These are phyloP conservation scores for Entelexis sorbosivorans DNA, from an alignment of 1,139 yeast species.

Conservation along the genomic window DNA sequence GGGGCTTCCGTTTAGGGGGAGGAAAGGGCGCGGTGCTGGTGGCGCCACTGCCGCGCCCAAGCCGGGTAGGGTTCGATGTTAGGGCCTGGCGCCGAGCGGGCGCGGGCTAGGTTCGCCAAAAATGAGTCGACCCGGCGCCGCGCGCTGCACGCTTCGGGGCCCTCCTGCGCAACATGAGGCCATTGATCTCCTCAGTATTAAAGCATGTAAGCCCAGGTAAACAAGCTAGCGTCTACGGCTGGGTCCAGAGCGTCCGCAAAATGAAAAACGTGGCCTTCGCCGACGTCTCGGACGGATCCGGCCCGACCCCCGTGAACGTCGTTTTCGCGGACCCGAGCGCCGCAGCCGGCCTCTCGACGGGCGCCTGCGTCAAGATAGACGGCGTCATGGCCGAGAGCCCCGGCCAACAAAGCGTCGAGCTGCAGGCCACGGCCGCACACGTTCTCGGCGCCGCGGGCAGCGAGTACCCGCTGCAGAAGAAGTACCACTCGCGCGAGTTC, in stretches of 20 bases:
- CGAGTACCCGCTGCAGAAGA: slow-evolving; percentile 74
- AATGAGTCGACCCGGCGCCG: background rate
- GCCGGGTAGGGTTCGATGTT: slow-evolving; percentile 4
- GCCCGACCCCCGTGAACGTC: slow-evolving; percentile 45
- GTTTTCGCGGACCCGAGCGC: slow-evolving; percentile 33
- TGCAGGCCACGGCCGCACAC: slow-evolving; percentile 31
- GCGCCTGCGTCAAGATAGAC: slow-evolving; percentile 37
- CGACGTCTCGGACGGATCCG: slow-evolving; percentile 70
- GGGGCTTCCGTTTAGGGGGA: background rate
- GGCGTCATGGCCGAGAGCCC: slow-evolving; percentile 33
- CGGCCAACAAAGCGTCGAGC: slow-evolving; percentile 37
- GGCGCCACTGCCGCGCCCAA: slow-evolving; percentile 8
- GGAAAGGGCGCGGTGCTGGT: slow-evolving; percentile 1
- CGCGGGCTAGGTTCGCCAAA: background rate
- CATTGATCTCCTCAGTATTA: slow-evolving; percentile 9
- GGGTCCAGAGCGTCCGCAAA: slow-evolving; percentile 60
- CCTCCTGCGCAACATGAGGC: slow-evolving; percentile 1
- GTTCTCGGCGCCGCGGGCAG: slow-evolving; percentile 41
- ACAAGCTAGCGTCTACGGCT: slow-evolving; percentile 43
- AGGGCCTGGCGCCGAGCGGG: background rate
- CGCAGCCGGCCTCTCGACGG: slow-evolving; percentile 32
- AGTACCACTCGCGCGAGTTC: slow-evolving; percentile 52
- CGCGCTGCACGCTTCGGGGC: background rate
- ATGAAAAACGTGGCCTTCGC: slow-evolving; percentile 71
- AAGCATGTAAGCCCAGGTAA: slow-evolving; percentile 13